Percentiles rank a stretch among this genome's conserved stretches.
These are phyloP conservation scores for Craterostigma plantagineum DNA, from an alignment of 257 asterid species.

Conservation along the genomic window DNA sequence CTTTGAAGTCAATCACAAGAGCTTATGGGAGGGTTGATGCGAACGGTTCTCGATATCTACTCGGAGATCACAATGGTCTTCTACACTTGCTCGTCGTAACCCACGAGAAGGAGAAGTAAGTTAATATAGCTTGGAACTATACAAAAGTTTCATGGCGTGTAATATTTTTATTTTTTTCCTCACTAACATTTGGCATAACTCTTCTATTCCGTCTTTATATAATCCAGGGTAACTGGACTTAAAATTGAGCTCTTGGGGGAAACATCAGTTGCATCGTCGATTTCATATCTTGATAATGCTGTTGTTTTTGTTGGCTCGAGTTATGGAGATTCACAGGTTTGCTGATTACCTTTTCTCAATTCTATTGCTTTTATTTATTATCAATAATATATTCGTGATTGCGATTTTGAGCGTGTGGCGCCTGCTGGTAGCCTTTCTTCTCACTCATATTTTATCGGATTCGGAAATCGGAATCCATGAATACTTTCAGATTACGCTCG, in stretches of 20 bases:
- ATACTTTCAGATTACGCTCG: too few relatives aligned
- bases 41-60: constrained; percentile 64
- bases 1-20: constrained; percentile 42
- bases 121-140: too few relatives aligned
- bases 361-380: neutral
- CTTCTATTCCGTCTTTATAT: constrained; percentile 1
- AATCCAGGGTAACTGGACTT: constrained; percentile 54
- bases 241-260: constrained; percentile 65
- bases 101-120: constrained; percentile 66
- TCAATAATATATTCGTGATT: neutral
- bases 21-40: constrained; percentile 80
- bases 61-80: constrained; percentile 66
- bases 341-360: neutral
- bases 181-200: neutral
- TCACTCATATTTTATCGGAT: too few relatives aligned
- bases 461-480: too few relatives aligned
- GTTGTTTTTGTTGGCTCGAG: constrained; percentile 66
- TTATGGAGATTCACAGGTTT: constrained; percentile 73
- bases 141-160: too few relatives aligned
- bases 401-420: too few relatives aligned
- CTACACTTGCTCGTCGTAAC: constrained; percentile 60
- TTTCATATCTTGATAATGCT: constrained; percentile 65
- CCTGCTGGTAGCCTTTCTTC: too few relatives aligned
- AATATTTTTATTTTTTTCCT: too few relatives aligned
- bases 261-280: constrained; percentile 63